These are phyloP conservation scores for Canna indica DNA, from an alignment of 176 grass and related monocot genomes.

Conservation along the genomic window DNA sequence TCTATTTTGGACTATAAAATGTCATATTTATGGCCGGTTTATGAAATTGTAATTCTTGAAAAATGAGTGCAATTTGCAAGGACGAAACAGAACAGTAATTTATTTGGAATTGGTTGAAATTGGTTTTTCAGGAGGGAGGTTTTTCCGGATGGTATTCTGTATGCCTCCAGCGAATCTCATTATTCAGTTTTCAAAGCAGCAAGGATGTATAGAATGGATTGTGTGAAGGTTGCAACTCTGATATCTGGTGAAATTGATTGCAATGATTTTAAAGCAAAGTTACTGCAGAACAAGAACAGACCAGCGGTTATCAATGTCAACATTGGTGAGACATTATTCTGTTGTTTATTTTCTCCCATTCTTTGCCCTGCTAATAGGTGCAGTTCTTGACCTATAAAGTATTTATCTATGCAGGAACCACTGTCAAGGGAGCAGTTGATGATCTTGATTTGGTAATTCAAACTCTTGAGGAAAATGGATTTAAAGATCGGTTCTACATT, in stretches of 20 bases:
- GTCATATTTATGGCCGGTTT: background rate
- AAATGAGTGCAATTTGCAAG: background rate
- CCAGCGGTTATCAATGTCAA: conserved; percentile 84
- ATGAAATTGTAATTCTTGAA: background rate
- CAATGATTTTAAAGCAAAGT: conserved; percentile 42
- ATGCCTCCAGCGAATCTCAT: conserved; percentile 71
- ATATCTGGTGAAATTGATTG: conserved; percentile 82
- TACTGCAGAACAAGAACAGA: conserved; percentile 53
- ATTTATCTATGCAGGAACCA: conserved; percentile 43
- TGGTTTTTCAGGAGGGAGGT: conserved; percentile 62
- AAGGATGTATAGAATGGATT: conserved; percentile 95
- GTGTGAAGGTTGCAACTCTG: conserved; percentile 57
- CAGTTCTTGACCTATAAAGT: conserved; percentile 5
- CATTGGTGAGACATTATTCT: conserved; percentile 41
- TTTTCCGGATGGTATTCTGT: conserved; percentile 65
- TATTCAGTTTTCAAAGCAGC: conserved; percentile 94
- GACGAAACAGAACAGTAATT: background rate
- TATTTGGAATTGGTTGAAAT: conserved; percentile 1
- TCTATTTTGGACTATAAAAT: background rate
- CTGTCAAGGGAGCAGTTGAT: conserved; percentile 88
- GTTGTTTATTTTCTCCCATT: background rate
- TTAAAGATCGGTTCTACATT: conserved; percentile 72
- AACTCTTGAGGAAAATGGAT: conserved; percentile 72
- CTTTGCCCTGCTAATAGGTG: background rate
- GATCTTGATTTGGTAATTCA: conserved; percentile 79